Base-by-base conservation (phyloP, 305 asterid species). In the Fraxinus xanthoxyloides region DNA sequence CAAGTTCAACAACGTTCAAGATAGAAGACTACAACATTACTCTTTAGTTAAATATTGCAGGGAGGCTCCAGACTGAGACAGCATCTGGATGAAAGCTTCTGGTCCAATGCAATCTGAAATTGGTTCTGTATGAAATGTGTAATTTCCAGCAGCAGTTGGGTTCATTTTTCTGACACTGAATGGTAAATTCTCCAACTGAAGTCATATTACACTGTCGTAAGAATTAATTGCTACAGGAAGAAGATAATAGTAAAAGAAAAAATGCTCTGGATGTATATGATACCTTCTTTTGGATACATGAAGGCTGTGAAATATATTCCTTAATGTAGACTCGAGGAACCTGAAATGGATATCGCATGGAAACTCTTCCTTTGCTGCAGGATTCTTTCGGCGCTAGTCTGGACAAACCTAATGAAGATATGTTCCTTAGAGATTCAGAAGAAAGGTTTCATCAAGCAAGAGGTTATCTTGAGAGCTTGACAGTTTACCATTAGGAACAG, bases 21-120 rank as follows among this genome's bases (percentile, higher is more conserved):
- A 72, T 56, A 86, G 75, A 79, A 75, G 79, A 72, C 65, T 80
- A 79, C 73, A 80, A 24, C 23, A 54, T 87, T 91, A 96, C 99
- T 86, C 92, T 90, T 90, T 91, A 75, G 98, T 90, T 86, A 96
- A 8, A 89, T 90, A 85, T 77, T 85, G 91, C 80, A 21, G 46
- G 51, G 98, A 90, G 87, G 94, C 97, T 85, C 97, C 98, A 81
- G 89, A 85, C 34, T 89, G 92, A 70, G 87, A 84, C 88, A 96
- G 80, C 97, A 91, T 88, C 78, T 78, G 81, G 88, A 80, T 81
- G 84, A 96, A 88, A 75, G 85, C 80, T 77, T 89, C 98, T 46
- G 91, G 87, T 74, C 97, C 98, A 79, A 78, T 82, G 90, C 87
- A 80, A 75, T 86, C 88, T 72, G 85, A 82, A 82, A 87, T 80